These are phyloP conservation scores for Ilex asprella DNA, from an alignment of 257 asterid genomes.

Conservation along the genomic window DNA sequence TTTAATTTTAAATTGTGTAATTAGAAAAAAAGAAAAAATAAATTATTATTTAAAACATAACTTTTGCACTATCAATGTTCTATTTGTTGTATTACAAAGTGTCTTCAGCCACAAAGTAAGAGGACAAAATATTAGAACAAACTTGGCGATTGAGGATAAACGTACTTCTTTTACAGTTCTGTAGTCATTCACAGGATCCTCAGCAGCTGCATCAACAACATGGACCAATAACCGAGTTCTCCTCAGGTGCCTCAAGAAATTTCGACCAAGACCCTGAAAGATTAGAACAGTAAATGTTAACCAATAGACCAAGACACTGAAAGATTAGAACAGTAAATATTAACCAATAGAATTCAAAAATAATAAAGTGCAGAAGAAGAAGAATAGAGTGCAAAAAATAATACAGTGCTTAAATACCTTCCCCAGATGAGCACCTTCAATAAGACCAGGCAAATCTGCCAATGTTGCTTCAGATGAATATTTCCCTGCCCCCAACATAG, in stretches of 20 bases:
- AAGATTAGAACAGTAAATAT: constrained; percentile 7
- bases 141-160: neutral
- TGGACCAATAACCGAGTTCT: constrained; percentile 92
- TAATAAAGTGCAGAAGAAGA: neutral
- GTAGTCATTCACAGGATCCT: constrained; percentile 80
- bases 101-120: neutral
- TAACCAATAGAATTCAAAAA: constrained; percentile 3
- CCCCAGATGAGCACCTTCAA: constrained; percentile 98
- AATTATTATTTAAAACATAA: no score
- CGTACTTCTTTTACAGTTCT: constrained; percentile 88
- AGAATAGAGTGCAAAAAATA: no score
- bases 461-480: constrained; percentile 89
- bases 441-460: constrained; percentile 98
- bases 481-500: constrained; percentile 67
- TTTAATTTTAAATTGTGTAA: no score
- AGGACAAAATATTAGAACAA: neutral
- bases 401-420: constrained; percentile 42
- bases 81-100: no score
- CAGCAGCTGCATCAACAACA: constrained; percentile 80
- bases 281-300: constrained; percentile 2
- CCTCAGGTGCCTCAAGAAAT: constrained; percentile 94
- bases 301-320: constrained; percentile 93
- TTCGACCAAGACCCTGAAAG: constrained; percentile 93
- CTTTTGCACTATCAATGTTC: no score
- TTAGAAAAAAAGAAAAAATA: no score